A percentile compares a stretch with the other conserved stretches of the same genome.
Conservation (phyloP, 164 flowering plant genomes). For the Taxillus chinensis region DNA sequence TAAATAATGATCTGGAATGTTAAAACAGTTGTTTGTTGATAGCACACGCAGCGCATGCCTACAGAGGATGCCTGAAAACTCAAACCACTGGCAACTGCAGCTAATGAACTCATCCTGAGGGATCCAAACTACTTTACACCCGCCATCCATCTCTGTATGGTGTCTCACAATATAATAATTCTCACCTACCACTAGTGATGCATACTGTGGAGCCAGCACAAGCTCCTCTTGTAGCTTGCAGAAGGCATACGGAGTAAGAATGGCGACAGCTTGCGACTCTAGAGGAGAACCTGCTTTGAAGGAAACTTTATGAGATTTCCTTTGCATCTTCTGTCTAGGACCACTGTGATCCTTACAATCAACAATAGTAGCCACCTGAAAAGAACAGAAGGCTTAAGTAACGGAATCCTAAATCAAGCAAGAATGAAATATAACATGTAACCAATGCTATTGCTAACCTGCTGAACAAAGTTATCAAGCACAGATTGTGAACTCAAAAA, state of each 20-base stretch:
- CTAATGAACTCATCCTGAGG: slow-evolving; percentile 47
- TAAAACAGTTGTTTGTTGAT: slow-evolving; percentile 70
- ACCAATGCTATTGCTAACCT: slow-evolving; percentile 20
- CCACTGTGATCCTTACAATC: slow-evolving; percentile 43
- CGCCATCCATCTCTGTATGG: slow-evolving; percentile 61
- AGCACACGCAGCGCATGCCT: slow-evolving; percentile 72
- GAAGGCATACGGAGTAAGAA: slow-evolving; percentile 76
- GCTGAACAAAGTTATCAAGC: slow-evolving; percentile 46
- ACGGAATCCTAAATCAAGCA: too few relatives aligned
- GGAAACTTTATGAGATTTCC: slow-evolving; percentile 36
- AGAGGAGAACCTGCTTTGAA: slow-evolving; percentile 78
- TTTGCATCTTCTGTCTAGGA: slow-evolving; percentile 42
- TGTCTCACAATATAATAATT: slow-evolving; percentile 59
- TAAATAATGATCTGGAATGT: slow-evolving; percentile 61
- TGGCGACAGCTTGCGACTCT: slow-evolving; percentile 69
- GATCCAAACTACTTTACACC: slow-evolving; percentile 56
- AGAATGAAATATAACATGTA: too few relatives aligned
- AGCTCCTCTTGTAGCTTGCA: slow-evolving; percentile 67
- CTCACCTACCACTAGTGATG: slow-evolving; percentile 53
- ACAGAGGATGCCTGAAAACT: slow-evolving; percentile 70
- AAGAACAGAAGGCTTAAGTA: background rate
- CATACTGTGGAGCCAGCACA: slow-evolving; percentile 67
- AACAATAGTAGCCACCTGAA: slow-evolving; percentile 46
- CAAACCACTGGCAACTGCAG: slow-evolving; percentile 65
- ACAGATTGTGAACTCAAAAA: slow-evolving; percentile 58